Percentiles rank a stretch among this genome's conserved stretches.
These are phyloP conservation scores for Periconia sp. DNA, from an alignment of 2,329 filamentous ascomycete genomes.

Conservation along the genomic window DNA sequence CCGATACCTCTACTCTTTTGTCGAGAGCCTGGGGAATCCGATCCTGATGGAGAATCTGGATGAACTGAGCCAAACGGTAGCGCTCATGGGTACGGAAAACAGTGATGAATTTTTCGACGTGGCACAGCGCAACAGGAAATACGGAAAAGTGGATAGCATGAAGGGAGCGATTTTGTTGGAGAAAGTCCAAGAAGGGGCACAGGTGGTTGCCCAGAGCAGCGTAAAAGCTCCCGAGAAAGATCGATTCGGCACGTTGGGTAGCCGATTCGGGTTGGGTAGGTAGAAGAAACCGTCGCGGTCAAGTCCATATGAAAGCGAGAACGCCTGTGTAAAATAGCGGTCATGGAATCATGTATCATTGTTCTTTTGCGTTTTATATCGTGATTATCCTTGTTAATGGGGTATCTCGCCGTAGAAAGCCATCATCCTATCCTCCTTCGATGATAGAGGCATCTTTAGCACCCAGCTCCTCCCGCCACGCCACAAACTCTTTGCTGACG, in stretches of 20 bases:
- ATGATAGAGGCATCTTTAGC: constrained; percentile 4
- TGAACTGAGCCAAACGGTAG: constrained; percentile 89
- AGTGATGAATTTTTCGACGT: constrained; percentile 98
- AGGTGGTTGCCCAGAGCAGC: constrained; percentile 38
- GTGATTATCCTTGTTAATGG: not conserved
- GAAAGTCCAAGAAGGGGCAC: constrained; percentile 57
- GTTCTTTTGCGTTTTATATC: not conserved
- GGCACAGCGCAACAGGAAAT: constrained; percentile 86
- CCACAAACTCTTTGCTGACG: constrained; percentile 73
- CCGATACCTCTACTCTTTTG: constrained; percentile 80
- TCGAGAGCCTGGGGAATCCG: constrained; percentile 82
- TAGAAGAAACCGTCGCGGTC: not conserved
- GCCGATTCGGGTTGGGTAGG: constrained; percentile 32
- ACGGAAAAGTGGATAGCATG: constrained; percentile 86
- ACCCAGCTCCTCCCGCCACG: constrained; percentile 58
- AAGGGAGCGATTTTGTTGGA: constrained; percentile 89
- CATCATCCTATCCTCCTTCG: not conserved
- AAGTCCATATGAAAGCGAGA: not conserved
- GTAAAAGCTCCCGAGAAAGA: constrained; percentile 31
- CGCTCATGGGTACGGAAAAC: constrained; percentile 82
- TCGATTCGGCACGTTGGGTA: constrained; percentile 38
- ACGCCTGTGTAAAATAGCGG: not conserved
- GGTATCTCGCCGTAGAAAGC: not conserved
- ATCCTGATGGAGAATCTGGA: constrained; percentile 88
- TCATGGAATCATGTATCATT: constrained; percentile 3